A percentile compares a stretch with the other conserved stretches of the same genome.
These are phyloP conservation scores for Kodamaea alishanica DNA, from an alignment of 1,139 yeast genomes.

Conservation along the genomic window DNA sequence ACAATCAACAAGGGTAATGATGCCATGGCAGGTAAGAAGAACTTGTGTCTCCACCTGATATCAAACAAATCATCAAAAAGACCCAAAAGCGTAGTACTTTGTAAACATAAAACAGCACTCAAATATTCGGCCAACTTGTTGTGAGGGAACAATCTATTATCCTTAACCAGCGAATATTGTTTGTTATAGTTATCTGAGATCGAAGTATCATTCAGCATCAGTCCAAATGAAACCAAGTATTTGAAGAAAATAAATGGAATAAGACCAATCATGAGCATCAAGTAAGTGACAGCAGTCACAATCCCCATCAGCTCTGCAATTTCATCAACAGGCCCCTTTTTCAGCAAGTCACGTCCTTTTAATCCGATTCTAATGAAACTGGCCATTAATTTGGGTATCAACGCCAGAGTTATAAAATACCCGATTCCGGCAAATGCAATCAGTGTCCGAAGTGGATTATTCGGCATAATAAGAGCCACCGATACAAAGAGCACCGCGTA, in stretches of 20 bases:
- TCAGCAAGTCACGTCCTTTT: conserved; percentile 78
- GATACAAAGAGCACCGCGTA: conserved; percentile 10
- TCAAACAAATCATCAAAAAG: conserved; percentile 93
- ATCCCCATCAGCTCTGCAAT: conserved; percentile 93
- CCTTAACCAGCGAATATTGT: conserved; percentile 32
- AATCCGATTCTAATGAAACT: conserved; percentile 76
- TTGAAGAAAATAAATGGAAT: conserved; percentile 88
- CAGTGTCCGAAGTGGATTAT: conserved; percentile 47
- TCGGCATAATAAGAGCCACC: conserved; percentile 14
- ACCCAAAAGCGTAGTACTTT: conserved; percentile 82
- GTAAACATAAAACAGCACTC: conserved; percentile 78
- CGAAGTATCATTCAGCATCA: conserved; percentile 34
- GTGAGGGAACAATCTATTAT: conserved; percentile 65
- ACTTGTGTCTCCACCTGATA: conserved; percentile 95
- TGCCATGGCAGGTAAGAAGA: conserved; percentile 91
- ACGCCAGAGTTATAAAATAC: conserved; percentile 49
- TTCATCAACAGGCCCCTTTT: conserved; percentile 52
- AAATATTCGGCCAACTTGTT: conserved; percentile 80
- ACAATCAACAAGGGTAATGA: conserved; percentile 87
- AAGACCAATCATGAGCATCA: conserved; percentile 76
- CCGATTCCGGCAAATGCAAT: conserved; percentile 68
- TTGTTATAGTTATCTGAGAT: conserved; percentile 31
- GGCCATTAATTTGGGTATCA: conserved; percentile 66
- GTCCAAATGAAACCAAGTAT: conserved; percentile 56
- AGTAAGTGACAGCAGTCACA: conserved; percentile 75